These are phyloP conservation scores for Linnemannia elongata DNA, from an alignment of 192 early-diverging fungal genomes.

Conservation along the genomic window DNA sequence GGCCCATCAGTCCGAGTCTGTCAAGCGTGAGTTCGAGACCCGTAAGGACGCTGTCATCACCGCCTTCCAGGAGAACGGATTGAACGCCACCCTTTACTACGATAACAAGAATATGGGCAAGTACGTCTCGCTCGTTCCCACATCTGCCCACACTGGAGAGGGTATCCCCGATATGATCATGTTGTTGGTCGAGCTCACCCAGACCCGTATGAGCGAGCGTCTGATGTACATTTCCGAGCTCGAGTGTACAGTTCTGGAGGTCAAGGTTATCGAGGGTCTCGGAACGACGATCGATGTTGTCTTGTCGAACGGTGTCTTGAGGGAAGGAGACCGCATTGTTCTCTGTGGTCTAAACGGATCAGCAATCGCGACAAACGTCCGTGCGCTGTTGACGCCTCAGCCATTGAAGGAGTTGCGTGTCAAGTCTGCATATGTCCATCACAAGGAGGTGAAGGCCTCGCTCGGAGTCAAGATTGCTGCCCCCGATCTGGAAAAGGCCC, in stretches of 20 bases:
- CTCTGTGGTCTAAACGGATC: conserved; percentile 92
- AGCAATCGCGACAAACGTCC: conserved; percentile 92
- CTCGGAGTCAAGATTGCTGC: conserved; percentile 97
- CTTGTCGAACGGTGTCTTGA: conserved; percentile 93
- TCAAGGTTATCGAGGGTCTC: conserved; percentile 98
- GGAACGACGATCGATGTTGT: conserved; percentile 99
- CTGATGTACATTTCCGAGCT: conserved; percentile 97
- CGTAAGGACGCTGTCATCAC: conserved; percentile 83
- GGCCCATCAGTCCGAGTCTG: conserved; percentile 75
- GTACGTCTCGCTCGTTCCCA: conserved; percentile 96
- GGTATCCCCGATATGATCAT: conserved; percentile 98
- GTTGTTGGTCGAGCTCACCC: conserved; percentile 91
- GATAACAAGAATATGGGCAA: conserved; percentile 96
- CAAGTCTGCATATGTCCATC: conserved; percentile 96
- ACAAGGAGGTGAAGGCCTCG: conserved; percentile 97
- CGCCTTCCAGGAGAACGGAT: conserved; percentile 96
- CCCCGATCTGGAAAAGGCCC: conserved; percentile 93
- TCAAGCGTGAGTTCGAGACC: conserved; percentile 89
- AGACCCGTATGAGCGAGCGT: conserved; percentile 92
- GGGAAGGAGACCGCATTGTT: conserved; percentile 96
- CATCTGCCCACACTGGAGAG: conserved; percentile 98
- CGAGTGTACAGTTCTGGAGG: conserved; percentile 98
- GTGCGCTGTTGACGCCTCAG: conserved; percentile 98
- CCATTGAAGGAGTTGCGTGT: conserved; percentile 97
- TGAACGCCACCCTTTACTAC: conserved; percentile 94